A percentile compares a stretch with the other conserved stretches of the same genome.
phyloP scores from a whole-genome alignment of 108 stramenopile genomes.

The Pseudonitzschia delicatissima region DNA sequence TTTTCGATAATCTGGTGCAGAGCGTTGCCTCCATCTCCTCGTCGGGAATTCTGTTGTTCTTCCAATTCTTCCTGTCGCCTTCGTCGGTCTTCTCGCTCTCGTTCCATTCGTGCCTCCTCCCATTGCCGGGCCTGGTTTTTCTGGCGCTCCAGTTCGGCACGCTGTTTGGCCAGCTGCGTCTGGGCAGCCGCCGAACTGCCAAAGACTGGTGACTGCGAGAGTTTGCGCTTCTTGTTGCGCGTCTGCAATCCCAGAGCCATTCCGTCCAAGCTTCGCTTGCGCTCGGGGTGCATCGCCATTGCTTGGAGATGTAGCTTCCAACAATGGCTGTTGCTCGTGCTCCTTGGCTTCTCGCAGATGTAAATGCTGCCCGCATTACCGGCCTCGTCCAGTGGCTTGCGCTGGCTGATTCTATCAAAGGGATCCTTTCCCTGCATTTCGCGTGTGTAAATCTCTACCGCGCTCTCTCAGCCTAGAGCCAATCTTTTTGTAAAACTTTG shows the following conservation, averaged over 20 bases:
- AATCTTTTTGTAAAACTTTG: conserved; percentile 46
- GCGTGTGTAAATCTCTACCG: conserved; percentile 54
- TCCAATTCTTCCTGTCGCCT: conserved; percentile 30
- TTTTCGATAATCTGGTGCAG: conserved; percentile 57
- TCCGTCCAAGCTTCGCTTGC: conserved; percentile 60
- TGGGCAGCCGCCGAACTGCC: conserved; percentile 14
- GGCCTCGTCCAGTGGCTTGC: conserved; percentile 51
- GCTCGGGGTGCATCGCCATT: conserved; percentile 34
- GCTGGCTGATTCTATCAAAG: conserved; percentile 56
- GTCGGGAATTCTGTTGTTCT: conserved; percentile 23
- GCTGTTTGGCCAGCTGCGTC: conserved; percentile 28
- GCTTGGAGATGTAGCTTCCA: conserved; percentile 70
- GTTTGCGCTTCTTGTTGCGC: conserved; percentile 44
- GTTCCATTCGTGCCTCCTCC: conserved; percentile 30
- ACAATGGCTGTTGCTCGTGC: conserved; percentile 69
- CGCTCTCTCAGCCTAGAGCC: conserved; percentile 51
- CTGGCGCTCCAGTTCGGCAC: conserved; percentile 37
- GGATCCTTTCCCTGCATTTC: conserved; percentile 49
- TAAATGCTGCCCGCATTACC: conserved; percentile 75
- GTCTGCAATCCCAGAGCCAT: conserved; percentile 64
- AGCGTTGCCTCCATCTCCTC: conserved; percentile 50
- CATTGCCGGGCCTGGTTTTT: conserved; percentile 28
- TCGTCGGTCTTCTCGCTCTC: conserved; percentile 39
- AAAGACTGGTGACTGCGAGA: conserved; percentile 24
- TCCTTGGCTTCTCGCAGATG: conserved; percentile 76